These are phyloP conservation scores for Galerina sulciceps DNA, from an alignment of 768 basidiomycete genomes.

Conservation along the genomic window DNA sequence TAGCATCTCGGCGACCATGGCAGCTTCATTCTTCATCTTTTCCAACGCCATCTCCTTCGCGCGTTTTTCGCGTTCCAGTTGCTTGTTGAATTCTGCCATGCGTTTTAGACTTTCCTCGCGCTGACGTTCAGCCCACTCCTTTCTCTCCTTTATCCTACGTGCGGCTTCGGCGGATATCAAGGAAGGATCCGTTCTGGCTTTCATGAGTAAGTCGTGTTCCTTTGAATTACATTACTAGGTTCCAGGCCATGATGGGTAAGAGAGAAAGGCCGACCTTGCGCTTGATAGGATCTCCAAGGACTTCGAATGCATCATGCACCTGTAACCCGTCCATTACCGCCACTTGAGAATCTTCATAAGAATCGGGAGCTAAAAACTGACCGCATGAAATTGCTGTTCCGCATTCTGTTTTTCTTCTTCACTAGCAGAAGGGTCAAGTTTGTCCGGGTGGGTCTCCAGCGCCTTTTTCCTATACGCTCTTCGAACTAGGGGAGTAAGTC, in stretches of 20 bases:
- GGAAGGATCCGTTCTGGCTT: slow-evolving; percentile 28
- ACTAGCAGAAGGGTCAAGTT: slow-evolving; percentile 57
- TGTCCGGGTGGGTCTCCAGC: slow-evolving; percentile 77
- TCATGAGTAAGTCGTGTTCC: slow-evolving; percentile 53
- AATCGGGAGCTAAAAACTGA: slow-evolving; percentile 29
- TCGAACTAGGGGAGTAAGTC: slow-evolving; percentile 46
- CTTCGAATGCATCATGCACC: slow-evolving; percentile 68
- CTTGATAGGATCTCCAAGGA: slow-evolving; percentile 56
- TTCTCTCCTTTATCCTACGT: slow-evolving; percentile 50
- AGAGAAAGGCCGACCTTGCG: slow-evolving; percentile 49
- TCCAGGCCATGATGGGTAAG: not conserved
- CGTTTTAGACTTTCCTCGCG: slow-evolving; percentile 54
- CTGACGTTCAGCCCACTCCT: slow-evolving; percentile 56
- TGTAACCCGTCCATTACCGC: slow-evolving; percentile 30
- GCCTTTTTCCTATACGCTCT: slow-evolving; percentile 70
- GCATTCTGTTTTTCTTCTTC: slow-evolving; percentile 56
- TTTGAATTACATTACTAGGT: slow-evolving; percentile 17
- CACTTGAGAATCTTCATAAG: slow-evolving; percentile 15
- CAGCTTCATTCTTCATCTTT: slow-evolving; percentile 37
- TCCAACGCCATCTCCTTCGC: slow-evolving; percentile 37
- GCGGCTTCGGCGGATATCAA: slow-evolving; percentile 42
- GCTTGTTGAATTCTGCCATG: slow-evolving; percentile 42
- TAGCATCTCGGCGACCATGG: slow-evolving; percentile 57
- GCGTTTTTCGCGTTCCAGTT: slow-evolving; percentile 38
- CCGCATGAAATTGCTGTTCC: slow-evolving; percentile 64